Conservation (phyloP, 2,329 filamentous ascomycete species). For the Aspergillus hiratsukae region DNA sequence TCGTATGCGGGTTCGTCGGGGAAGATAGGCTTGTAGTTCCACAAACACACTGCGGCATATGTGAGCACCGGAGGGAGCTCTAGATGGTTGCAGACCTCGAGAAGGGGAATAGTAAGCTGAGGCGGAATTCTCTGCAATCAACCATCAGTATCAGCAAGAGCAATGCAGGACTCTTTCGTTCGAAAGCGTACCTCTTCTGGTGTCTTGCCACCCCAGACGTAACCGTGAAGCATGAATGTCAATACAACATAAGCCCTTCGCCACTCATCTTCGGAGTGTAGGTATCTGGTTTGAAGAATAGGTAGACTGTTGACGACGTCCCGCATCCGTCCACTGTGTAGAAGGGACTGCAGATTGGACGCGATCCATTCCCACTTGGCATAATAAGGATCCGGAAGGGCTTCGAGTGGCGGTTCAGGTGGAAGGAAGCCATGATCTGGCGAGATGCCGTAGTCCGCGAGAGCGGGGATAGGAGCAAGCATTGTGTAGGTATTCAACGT, state of each 20-base stretch:
- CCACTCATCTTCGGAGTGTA: conserved; percentile 86
- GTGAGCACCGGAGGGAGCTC: conserved; percentile 91
- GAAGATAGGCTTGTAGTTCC: conserved; percentile 96
- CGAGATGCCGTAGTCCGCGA: conserved; percentile 68
- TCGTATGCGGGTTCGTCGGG: conserved; percentile 73
- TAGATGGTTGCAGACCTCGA: conserved; percentile 69
- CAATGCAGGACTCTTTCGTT: not conserved
- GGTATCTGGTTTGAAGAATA: conserved; percentile 73
- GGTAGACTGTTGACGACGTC: conserved; percentile 75
- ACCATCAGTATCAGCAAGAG: conserved; percentile 3
- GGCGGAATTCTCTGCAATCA: conserved; percentile 61
- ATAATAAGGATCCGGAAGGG: conserved; percentile 86
- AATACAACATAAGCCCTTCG: conserved; percentile 77
- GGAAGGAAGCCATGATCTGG: conserved; percentile 79
- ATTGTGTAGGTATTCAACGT: conserved; percentile 23
- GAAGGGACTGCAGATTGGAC: conserved; percentile 78
- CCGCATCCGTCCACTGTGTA: conserved; percentile 79
- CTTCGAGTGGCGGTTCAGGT: conserved; percentile 69
- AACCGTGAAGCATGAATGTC: conserved; percentile 75
- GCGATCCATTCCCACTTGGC: conserved; percentile 88
- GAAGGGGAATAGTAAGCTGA: conserved; percentile 75
- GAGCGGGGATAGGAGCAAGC: conserved; percentile 45
- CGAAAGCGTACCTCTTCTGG: conserved; percentile 60
- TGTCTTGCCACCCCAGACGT: conserved; percentile 80
- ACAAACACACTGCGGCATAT: conserved; percentile 85